Conservation (phyloP, 2,329 filamentous ascomycete species). For the Leptographium galeiforme region DNA sequence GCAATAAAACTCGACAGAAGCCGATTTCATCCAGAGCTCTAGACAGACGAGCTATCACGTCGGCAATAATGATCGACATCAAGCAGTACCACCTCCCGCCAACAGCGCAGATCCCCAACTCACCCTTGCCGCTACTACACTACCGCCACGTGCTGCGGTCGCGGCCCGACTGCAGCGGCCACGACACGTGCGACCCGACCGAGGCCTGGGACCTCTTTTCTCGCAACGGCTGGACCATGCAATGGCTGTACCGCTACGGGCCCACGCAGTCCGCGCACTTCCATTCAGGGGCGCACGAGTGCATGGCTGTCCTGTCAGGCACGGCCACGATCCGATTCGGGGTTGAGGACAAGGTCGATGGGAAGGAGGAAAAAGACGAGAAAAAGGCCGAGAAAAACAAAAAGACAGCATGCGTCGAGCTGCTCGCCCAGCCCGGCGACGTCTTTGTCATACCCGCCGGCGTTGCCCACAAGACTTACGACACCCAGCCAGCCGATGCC, state of each 20-base stretch:
- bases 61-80: too few relatives aligned
- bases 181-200: neutral
- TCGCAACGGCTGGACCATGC: neutral
- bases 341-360: neutral
- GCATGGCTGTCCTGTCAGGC: constrained; percentile 1
- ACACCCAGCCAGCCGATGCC: neutral
- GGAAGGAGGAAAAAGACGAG: neutral
- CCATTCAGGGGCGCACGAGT: neutral
- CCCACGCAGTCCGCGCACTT: neutral
- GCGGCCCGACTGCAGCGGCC: neutral
- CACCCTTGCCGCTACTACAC: neutral
- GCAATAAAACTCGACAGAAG: too few relatives aligned
- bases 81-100: neutral
- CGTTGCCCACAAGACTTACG: constrained; percentile 2
- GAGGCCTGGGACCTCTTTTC: neutral
- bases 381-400: neutral
- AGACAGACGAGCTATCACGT: too few relatives aligned
- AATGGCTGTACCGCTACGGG: constrained; percentile 1
- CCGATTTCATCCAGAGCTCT: too few relatives aligned
- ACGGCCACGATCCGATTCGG: constrained; percentile 2
- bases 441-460: constrained; percentile 1
- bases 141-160: neutral
- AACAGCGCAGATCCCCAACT: neutral
- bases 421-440: neutral
- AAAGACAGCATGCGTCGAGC: neutral